Evolutionary conservation across 2,329 filamentous ascomycete species (phyloP).

Genomic region (Emericellopsis atlantica): DNA sequence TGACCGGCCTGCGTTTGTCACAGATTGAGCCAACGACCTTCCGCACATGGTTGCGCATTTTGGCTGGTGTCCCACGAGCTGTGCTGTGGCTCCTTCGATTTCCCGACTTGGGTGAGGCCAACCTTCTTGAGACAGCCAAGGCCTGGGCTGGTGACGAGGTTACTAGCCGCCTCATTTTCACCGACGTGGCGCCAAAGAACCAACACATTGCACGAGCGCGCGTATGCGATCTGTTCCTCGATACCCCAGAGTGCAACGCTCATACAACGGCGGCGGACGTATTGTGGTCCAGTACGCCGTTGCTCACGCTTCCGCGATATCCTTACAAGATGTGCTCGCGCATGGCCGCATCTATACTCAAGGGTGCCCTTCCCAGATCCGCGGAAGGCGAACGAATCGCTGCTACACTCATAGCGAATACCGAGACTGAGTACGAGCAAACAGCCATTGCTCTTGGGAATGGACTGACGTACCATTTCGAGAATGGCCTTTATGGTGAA

Average conservation of each 20-base stretch:
- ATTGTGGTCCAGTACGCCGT: conserved; percentile 87
- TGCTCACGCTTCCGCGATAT: conserved; percentile 83
- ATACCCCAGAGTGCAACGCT: conserved; percentile 96
- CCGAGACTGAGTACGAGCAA: conserved; percentile 76
- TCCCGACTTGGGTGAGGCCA: conserved; percentile 80
- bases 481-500: conserved; percentile 31
- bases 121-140: conserved; percentile 67
- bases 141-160: conserved; percentile 79
- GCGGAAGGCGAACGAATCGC: conserved; percentile 55
- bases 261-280: conserved; percentile 96
- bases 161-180: conserved; percentile 80
- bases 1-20: background rate
- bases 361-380: conserved; percentile 69
- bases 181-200: conserved; percentile 90
- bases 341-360: conserved; percentile 92
- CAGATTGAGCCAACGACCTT: conserved; percentile 97
- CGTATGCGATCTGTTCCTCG: conserved; percentile 87
- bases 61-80: conserved; percentile 73
- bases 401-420: conserved; percentile 61
- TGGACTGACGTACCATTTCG: conserved; percentile 44
- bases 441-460: conserved; percentile 57
- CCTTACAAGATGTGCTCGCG: conserved; percentile 98
- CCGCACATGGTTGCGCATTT: conserved; percentile 86
- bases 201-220: conserved; percentile 86
- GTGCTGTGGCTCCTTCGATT: conserved; percentile 95